phyloP scores from a whole-genome alignment of 2,329 filamentous ascomycete species.

The Ophiosphaerella korrae region DNA sequence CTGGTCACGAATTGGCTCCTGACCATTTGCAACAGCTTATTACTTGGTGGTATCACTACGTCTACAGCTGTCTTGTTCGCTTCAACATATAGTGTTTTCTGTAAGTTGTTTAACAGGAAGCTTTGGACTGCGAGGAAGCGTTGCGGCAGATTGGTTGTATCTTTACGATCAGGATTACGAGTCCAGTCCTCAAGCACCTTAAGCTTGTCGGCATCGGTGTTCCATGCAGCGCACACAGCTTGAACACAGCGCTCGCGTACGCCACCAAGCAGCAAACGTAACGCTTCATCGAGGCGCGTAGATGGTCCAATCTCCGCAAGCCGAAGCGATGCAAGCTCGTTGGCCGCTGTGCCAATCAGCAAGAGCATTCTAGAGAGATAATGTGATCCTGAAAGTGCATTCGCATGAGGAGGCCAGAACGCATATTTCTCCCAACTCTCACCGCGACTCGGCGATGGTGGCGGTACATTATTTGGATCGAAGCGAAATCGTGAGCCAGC shows the following conservation, averaged over 20 bases:
- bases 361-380: conserved; percentile 83
- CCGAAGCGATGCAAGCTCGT: conserved; percentile 78
- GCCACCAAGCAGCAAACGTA: conserved; percentile 75
- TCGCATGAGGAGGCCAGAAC: conserved; percentile 94
- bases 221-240: conserved; percentile 89
- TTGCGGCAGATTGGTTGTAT: conserved; percentile 88
- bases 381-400: conserved; percentile 88
- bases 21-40: conserved; percentile 89
- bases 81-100: conserved; percentile 94
- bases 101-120: conserved; percentile 80
- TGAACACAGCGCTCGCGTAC: conserved; percentile 84
- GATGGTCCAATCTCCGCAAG: conserved; percentile 64
- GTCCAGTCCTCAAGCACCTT: conserved; percentile 95
- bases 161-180: conserved; percentile 76
- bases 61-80: conserved; percentile 77
- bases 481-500: conserved; percentile 78
- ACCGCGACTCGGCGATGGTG: conserved; percentile 73
- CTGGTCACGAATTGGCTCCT: conserved; percentile 91
- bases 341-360: conserved; percentile 83
- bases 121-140: conserved; percentile 86
- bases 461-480: conserved; percentile 76
- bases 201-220: conserved; percentile 88
- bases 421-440: conserved; percentile 92
- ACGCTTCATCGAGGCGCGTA: conserved; percentile 65
- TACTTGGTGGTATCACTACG: conserved; percentile 82